Percentiles rank a stretch among this genome's conserved stretches.
phyloP scores from a whole-genome alignment of 192 early-diverging fungal genomes.

The Haplosporangium gracile region DNA sequence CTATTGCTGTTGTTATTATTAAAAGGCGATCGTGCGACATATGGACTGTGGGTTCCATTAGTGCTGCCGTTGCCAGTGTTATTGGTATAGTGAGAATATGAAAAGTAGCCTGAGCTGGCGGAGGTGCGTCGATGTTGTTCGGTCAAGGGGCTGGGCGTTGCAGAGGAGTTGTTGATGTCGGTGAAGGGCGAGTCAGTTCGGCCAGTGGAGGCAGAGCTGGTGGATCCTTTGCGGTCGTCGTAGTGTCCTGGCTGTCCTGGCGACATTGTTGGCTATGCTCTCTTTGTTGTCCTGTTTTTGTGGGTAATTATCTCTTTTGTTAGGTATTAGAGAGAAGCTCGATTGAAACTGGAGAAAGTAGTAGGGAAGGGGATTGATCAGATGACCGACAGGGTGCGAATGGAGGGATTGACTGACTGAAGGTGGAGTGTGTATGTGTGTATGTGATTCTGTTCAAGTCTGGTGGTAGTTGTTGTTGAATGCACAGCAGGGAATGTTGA shows the following conservation, averaged over 20 bases:
- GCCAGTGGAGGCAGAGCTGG: slow-evolving; percentile 9
- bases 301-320: neutral
- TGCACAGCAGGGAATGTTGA: no score
- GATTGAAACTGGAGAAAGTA: neutral
- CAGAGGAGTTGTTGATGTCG: neutral
- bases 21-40: neutral
- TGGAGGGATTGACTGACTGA: neutral
- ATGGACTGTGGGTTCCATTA: neutral
- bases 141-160: neutral
- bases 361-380: neutral
- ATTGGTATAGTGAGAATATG: slow-evolving; percentile 8
- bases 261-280: slow-evolving; percentile 10
- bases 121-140: slow-evolving; percentile 32
- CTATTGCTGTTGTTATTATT: neutral
- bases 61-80: slow-evolving; percentile 9
- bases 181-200: neutral
- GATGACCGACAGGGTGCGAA: neutral
- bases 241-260: slow-evolving; percentile 20
- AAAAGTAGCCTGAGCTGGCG: slow-evolving; percentile 42
- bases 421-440: no score
- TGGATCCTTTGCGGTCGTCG: slow-evolving; percentile 26
- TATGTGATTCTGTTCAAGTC: no score
- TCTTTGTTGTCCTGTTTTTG: no score
- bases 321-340: neutral
- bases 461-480: no score